phyloP scores from a whole-genome alignment of 2,329 filamentous ascomycete species.

The Amylocarpus encephaloides region DNA sequence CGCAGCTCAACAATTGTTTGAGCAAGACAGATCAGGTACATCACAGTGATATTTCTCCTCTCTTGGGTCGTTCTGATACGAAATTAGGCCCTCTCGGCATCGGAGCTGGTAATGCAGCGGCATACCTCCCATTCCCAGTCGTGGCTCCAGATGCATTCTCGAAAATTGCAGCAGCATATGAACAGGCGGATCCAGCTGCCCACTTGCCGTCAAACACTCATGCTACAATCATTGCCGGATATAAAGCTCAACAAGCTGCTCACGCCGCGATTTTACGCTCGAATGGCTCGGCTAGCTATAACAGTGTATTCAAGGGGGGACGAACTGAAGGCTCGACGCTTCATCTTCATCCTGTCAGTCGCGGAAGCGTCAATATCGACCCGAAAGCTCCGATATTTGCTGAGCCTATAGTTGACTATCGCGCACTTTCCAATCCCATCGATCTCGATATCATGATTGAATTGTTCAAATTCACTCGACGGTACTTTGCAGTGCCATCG shows the following conservation, averaged over 20 bases:
- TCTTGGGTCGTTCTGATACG: neutral
- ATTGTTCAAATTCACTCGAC: neutral
- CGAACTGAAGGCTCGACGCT: neutral
- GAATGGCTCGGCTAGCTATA: constrained; percentile 1
- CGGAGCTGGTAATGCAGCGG: neutral
- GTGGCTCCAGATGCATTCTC: constrained; percentile 1
- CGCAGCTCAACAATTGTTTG: neutral
- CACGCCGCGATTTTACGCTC: neutral
- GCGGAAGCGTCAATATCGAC: constrained; percentile 32
- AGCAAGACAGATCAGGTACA: neutral
- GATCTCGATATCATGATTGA: constrained; percentile 32
- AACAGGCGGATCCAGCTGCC: neutral
- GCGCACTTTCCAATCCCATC: constrained; percentile 30
- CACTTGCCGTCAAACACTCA: constrained; percentile 1
- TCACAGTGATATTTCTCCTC: neutral
- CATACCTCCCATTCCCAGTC: constrained; percentile 2
- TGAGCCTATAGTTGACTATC: constrained; percentile 32
- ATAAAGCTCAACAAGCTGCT: constrained; percentile 5
- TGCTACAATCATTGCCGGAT: constrained; percentile 5
- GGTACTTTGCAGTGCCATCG: constrained; percentile 9
- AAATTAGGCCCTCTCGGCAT: neutral
- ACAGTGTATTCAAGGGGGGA: constrained; percentile 4
- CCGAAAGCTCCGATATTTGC: constrained; percentile 21
- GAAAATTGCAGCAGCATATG: neutral
- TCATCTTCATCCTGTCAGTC: constrained; percentile 29